Percentiles rank a stretch among this genome's conserved stretches.
Evolutionary conservation across 2,329 filamentous ascomycete genomes (phyloP).

Genomic region (Claviceps spartinae): DNA sequence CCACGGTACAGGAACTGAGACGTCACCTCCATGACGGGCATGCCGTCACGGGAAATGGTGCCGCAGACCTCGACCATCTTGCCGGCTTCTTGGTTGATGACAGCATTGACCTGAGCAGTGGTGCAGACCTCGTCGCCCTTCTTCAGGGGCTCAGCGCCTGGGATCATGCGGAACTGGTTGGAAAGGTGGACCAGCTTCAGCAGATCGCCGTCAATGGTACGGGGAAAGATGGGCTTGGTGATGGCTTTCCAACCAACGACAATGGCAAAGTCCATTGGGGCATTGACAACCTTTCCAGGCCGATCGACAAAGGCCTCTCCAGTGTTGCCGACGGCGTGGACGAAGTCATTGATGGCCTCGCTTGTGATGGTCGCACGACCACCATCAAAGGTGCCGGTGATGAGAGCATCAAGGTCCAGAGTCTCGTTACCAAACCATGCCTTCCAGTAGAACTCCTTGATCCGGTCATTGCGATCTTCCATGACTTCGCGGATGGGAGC

Average conservation of each 20-base stretch:
- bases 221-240: slow-evolving; percentile 97
- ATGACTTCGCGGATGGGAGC: slow-evolving; percentile 97
- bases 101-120: slow-evolving; percentile 89
- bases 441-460: slow-evolving; percentile 98
- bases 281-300: slow-evolving; percentile 84
- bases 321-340: slow-evolving; percentile 96
- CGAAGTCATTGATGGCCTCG: slow-evolving; percentile 93
- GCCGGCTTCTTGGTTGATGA: slow-evolving; percentile 94
- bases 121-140: slow-evolving; percentile 89
- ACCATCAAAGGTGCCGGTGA: slow-evolving; percentile 81
- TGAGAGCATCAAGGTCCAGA: slow-evolving; percentile 69
- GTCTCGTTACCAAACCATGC: slow-evolving; percentile 89
- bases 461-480: slow-evolving; percentile 88
- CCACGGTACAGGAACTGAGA: slow-evolving; percentile 97
- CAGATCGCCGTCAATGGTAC: slow-evolving; percentile 88
- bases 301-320: slow-evolving; percentile 95
- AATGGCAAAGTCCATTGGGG: slow-evolving; percentile 97
- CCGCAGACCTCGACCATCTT: slow-evolving; percentile 99
- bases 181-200: slow-evolving; percentile 94
- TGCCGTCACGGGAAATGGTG: slow-evolving; percentile 72
- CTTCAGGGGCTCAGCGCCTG: slow-evolving; percentile 85
- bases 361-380: slow-evolving; percentile 76
- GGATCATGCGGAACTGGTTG: slow-evolving; percentile 96
- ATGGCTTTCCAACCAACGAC: slow-evolving; percentile 99
- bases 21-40: slow-evolving; percentile 94